Percentiles rank a stretch among this genome's conserved stretches.
Evolutionary conservation across 768 basidiomycete species (phyloP).

Genomic region (Daedaleopsis nitida): DNA sequence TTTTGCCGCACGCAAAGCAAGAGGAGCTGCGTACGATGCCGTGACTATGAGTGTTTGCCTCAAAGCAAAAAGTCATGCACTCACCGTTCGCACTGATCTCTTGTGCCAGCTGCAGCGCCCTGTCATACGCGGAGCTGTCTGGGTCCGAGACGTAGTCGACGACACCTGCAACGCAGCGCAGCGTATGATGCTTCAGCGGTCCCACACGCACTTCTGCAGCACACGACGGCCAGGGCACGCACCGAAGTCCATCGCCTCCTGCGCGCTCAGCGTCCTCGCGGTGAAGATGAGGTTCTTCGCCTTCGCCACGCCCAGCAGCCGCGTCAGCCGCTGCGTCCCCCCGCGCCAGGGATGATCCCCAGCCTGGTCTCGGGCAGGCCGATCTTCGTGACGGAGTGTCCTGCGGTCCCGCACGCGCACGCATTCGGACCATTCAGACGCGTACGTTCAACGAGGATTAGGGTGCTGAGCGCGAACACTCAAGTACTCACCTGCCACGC

Average conservation of each 20-base stretch:
- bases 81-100: slow-evolving; percentile 70
- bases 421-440: too few relatives aligned
- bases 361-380: slow-evolving; percentile 79
- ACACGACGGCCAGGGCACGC: slow-evolving; percentile 5
- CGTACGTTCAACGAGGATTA: too few relatives aligned
- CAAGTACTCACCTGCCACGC: slow-evolving; percentile 84
- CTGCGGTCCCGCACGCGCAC: slow-evolving; percentile 34
- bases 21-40: slow-evolving; percentile 59
- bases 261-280: slow-evolving; percentile 64
- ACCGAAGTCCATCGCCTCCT: slow-evolving; percentile 77
- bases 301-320: slow-evolving; percentile 75
- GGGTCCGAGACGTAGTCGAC: slow-evolving; percentile 77
- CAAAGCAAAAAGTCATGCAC: slow-evolving; percentile 12
- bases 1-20: slow-evolving; percentile 88
- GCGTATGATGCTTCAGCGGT: neutral
- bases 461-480: neutral
- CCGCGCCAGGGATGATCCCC: slow-evolving; percentile 90
- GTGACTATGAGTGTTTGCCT: neutral
- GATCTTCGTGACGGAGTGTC: slow-evolving; percentile 74
- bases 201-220: neutral
- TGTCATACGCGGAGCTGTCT: slow-evolving; percentile 63
- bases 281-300: slow-evolving; percentile 90
- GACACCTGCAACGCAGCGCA: slow-evolving; percentile 52
- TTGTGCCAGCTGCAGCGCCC: slow-evolving; percentile 68
- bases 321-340: slow-evolving; percentile 85